These are phyloP conservation scores for Iberis pinnata DNA, from an alignment of 345 rosid genomes.

Conservation along the genomic window DNA sequence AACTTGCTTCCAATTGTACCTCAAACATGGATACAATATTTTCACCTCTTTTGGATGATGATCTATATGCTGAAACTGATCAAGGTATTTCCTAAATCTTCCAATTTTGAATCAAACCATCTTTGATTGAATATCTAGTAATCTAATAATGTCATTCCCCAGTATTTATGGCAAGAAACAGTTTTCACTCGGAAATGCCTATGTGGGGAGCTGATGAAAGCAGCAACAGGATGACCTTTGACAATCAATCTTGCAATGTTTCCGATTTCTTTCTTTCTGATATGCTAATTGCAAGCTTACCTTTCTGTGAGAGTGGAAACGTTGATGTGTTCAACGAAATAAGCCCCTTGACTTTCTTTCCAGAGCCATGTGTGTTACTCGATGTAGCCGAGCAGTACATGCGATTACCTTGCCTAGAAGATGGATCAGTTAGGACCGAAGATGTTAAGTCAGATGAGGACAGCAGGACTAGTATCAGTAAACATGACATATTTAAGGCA, in stretches of 20 bases:
- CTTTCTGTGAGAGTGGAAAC: conserved; percentile 24
- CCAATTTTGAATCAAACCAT: conserved; percentile 34
- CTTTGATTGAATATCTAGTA: background rate
- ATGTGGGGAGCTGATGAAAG: conserved; percentile 30
- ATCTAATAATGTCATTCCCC: conserved; percentile 12
- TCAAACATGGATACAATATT: conserved; percentile 67
- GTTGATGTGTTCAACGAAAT: conserved; percentile 24
- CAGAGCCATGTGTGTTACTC: no score
- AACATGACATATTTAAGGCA: conserved; percentile 49
- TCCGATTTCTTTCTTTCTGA: conserved; percentile 31
- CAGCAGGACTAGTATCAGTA: conserved; percentile 34
- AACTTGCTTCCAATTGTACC: conserved; percentile 25
- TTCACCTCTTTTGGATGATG: conserved; percentile 52
- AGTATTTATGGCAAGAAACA: conserved; percentile 21
- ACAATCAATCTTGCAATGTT: conserved; percentile 30
- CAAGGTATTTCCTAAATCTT: conserved; percentile 32
- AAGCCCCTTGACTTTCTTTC: conserved; percentile 45
- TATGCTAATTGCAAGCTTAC: conserved; percentile 30
- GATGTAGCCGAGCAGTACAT: conserved; percentile 50
- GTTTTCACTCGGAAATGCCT: conserved; percentile 26
- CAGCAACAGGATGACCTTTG: conserved; percentile 25
- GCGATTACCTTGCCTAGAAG: conserved; percentile 70
- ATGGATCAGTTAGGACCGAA: conserved; percentile 39
- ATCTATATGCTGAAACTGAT: conserved; percentile 29
- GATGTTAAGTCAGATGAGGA: conserved; percentile 43